Conservation (phyloP, 164 flowering plant species). For the Malania oleifera region DNA sequence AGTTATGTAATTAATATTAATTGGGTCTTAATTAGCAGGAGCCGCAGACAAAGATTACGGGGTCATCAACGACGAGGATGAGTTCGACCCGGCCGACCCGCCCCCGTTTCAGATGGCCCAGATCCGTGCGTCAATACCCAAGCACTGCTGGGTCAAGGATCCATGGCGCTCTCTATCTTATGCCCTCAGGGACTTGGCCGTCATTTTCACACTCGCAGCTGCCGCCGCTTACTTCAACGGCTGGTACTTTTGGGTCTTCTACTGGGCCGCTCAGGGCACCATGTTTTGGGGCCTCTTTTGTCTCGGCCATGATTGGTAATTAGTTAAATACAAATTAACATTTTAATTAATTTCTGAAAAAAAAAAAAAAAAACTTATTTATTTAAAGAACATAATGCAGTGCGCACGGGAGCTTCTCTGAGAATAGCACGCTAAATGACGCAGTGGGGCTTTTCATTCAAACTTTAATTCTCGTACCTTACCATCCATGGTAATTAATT, state of each 20-base stretch:
- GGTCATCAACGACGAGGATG: no score
- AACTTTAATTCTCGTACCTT: neutral
- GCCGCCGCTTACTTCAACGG: neutral
- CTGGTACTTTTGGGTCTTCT: neutral
- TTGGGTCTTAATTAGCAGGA: no score
- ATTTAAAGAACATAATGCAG: neutral
- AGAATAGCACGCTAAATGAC: neutral
- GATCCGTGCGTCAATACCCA: neutral
- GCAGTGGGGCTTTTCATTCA: neutral
- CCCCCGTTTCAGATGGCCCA: neutral
- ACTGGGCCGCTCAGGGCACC: neutral
- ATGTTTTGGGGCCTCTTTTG: neutral
- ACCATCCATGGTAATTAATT: neutral
- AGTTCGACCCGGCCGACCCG: neutral
- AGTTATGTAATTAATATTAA: no score
- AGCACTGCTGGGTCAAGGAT: neutral
- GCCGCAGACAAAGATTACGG: no score
- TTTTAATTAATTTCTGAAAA: no score
- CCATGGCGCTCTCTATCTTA: neutral
- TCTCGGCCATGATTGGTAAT: neutral
- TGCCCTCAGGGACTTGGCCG: neutral
- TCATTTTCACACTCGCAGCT: neutral
- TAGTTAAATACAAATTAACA: neutral
- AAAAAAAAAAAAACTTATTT: no score
- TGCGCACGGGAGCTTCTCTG: neutral